Evolutionary conservation across 805 yeast genomes (phyloP).

Genomic region (Metschnikowia dekortorum): DNA sequence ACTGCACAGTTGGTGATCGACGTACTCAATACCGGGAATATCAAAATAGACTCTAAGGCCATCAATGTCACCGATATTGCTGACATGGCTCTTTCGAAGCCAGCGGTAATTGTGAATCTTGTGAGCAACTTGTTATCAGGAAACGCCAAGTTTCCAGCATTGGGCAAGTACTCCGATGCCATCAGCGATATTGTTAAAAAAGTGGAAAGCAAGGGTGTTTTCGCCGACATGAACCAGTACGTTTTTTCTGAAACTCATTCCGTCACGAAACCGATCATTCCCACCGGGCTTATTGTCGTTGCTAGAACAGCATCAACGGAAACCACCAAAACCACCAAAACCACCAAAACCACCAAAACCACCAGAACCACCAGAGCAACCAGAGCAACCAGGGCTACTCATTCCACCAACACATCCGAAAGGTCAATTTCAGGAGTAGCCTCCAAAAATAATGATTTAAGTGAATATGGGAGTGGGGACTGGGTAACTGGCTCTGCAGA

Average conservation of each 20-base stretch:
- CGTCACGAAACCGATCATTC: slow-evolving; percentile 14
- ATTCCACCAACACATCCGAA: not conserved
- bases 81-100: slow-evolving; percentile 21
- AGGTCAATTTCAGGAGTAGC: not conserved
- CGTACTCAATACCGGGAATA: slow-evolving; percentile 23
- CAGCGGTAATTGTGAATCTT: slow-evolving; percentile 17
- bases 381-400: not conserved
- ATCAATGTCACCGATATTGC: slow-evolving; percentile 28
- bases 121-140: slow-evolving; percentile 25
- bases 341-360: too few species aligned
- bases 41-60: slow-evolving; percentile 18
- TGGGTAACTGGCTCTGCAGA: not conserved
- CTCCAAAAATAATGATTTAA: not conserved
- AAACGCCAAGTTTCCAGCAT: slow-evolving; percentile 11
- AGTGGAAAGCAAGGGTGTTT: slow-evolving; percentile 34
- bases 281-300: slow-evolving; percentile 16
- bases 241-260: slow-evolving; percentile 26
- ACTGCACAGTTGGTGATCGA: slow-evolving; percentile 31
- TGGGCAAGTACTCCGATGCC: slow-evolving; percentile 30
- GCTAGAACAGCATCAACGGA: slow-evolving; percentile 8
- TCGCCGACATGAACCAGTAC: slow-evolving; percentile 33
- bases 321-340: not conserved
- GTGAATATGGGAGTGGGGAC: not conserved
- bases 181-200: slow-evolving; percentile 26
- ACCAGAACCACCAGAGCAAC: not conserved